Percentiles rank a stretch among this genome's conserved stretches.
Conservation (phyloP, 2,329 filamentous ascomycete species). For the Neonectria hederae region DNA sequence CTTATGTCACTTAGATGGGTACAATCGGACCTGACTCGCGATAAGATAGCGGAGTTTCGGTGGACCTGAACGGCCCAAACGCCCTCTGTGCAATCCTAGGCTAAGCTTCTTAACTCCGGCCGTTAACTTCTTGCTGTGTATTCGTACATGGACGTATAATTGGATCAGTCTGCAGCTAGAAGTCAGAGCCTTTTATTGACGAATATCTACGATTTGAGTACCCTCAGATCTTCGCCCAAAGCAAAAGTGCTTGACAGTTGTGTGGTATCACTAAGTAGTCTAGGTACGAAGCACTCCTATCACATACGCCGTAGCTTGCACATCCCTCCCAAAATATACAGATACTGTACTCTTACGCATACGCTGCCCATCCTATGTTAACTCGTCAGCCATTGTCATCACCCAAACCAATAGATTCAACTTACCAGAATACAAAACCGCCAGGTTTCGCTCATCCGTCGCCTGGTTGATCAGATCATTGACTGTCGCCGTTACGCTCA, state of each 20-base stretch:
- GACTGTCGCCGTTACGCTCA: slow-evolving; percentile 94
- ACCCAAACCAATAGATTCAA: neutral
- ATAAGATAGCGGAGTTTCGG: slow-evolving; percentile 42
- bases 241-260: neutral
- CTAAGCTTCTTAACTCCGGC: slow-evolving; percentile 19
- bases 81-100: neutral
- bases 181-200: neutral
- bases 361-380: slow-evolving; percentile 56
- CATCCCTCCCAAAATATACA: neutral
- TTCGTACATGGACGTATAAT: neutral
- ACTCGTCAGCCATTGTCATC: slow-evolving; percentile 32
- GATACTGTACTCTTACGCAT: slow-evolving; percentile 47
- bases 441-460: slow-evolving; percentile 90
- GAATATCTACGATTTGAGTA: neutral
- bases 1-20: slow-evolving; percentile 30
- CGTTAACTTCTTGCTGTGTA: neutral
- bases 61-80: slow-evolving; percentile 4
- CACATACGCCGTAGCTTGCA: neutral
- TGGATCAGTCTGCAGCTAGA: too few relatives aligned
- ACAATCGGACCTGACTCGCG: slow-evolving; percentile 12
- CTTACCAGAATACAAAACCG: slow-evolving; percentile 84
- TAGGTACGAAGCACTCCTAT: too few relatives aligned
- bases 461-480: slow-evolving; percentile 98
- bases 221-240: neutral
- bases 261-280: neutral